Evolutionary conservation across 495 filamentous ascomycete species (phyloP).

Genomic region (Aeminium ludgeri): DNA sequence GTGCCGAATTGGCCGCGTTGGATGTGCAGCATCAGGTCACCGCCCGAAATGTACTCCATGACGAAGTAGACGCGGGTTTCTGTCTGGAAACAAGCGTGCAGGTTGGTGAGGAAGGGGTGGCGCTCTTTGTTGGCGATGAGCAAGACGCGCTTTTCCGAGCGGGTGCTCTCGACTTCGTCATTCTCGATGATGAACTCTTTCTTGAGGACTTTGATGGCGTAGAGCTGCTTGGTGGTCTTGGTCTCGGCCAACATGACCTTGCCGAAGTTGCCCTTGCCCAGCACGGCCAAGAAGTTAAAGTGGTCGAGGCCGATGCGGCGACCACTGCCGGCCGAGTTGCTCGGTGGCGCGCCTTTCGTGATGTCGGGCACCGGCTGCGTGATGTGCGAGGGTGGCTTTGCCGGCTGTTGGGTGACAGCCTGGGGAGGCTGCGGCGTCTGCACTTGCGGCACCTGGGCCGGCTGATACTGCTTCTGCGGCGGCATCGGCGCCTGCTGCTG

Average conservation of each 20-base stretch:
- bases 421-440: conserved; percentile 16
- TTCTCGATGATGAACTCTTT: conserved; percentile 99
- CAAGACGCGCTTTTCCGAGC: conserved; percentile 95
- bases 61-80: conserved; percentile 98
- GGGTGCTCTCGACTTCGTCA: conserved; percentile 97
- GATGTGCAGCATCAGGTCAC: conserved; percentile 98
- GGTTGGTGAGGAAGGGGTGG: conserved; percentile 86
- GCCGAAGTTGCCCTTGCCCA: conserved; percentile 98
- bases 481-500: conserved; percentile 20
- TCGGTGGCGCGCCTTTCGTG: conserved; percentile 18
- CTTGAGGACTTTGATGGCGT: conserved; percentile 98
- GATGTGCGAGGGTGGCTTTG: conserved; percentile 37
- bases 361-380: conserved; percentile 23
- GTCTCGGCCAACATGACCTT: conserved; percentile 99
- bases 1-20: conserved; percentile 90
- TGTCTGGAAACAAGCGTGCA: conserved; percentile 98
- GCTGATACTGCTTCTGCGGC: conserved; percentile 28
- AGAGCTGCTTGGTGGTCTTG: conserved; percentile 76
- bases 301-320: conserved; percentile 85
- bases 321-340: conserved; percentile 39
- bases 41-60: conserved; percentile 99
- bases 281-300: conserved; percentile 97
- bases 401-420: conserved; percentile 10
- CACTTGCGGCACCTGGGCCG: conserved; percentile 17
- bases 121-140: conserved; percentile 94